Percentiles rank a stretch among this genome's conserved stretches.
phyloP scores from a whole-genome alignment of 805 yeast species.

The Cyberlindnera suaveolens region DNA sequence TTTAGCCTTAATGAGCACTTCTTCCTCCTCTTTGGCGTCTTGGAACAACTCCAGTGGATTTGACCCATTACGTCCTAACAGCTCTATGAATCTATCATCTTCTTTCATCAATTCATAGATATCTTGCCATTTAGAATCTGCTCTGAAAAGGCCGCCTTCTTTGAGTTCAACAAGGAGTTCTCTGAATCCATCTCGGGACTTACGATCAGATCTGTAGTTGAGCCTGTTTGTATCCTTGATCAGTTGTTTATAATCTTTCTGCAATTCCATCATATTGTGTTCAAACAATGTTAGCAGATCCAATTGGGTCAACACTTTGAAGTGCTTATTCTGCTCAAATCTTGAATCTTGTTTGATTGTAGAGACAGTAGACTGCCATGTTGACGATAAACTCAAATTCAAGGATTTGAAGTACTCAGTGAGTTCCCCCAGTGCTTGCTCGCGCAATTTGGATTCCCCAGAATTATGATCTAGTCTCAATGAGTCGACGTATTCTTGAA shows the following conservation, averaged over 20 bases:
- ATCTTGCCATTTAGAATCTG: conserved; percentile 56
- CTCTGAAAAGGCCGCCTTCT: conserved; percentile 30
- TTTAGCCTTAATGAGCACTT: conserved; percentile 48
- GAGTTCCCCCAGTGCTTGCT: conserved; percentile 48
- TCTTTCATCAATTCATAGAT: conserved; percentile 44
- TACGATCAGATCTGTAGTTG: conserved; percentile 54
- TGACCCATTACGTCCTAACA: conserved; percentile 76
- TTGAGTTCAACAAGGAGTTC: conserved; percentile 34
- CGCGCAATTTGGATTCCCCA: conserved; percentile 25
- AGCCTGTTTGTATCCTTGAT: conserved; percentile 24
- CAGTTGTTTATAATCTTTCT: conserved; percentile 16
- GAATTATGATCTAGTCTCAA: conserved; percentile 29
- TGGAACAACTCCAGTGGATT: conserved; percentile 69
- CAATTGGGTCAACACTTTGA: conserved; percentile 41
- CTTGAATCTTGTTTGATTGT: conserved; percentile 35
- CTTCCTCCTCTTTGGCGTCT: conserved; percentile 63
- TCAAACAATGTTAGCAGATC: conserved; percentile 57
- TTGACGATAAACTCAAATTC: conserved; percentile 20
- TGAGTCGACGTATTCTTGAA: conserved; percentile 39
- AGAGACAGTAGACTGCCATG: conserved; percentile 16
- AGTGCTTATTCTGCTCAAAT: conserved; percentile 54
- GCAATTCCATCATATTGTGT: conserved; percentile 25
- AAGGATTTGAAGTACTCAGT: conserved; percentile 40
- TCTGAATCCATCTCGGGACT: conserved; percentile 58
- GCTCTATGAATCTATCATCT: conserved; percentile 48